These are phyloP conservation scores for Carpinus viminea DNA, from an alignment of 306 rosid species.

Conservation along the genomic window DNA sequence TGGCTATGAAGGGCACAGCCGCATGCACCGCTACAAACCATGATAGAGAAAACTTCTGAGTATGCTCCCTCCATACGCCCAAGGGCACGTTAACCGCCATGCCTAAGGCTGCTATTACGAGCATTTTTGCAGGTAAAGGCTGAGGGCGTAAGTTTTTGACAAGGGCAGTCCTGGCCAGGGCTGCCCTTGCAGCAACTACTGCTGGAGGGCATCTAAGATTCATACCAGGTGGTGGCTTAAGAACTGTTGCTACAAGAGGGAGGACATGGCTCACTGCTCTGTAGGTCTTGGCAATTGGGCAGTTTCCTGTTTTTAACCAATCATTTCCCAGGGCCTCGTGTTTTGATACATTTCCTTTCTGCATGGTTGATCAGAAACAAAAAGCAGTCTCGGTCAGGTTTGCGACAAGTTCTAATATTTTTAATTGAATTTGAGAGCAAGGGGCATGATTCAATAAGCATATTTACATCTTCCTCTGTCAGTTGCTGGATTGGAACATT, in stretches of 20 bases:
- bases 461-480: not conserved
- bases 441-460: constrained; percentile 10
- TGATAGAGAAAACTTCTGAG: constrained; percentile 62
- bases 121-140: constrained; percentile 83
- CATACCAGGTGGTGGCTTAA: constrained; percentile 68
- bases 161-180: constrained; percentile 75
- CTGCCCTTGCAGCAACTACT: constrained; percentile 84
- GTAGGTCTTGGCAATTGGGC: constrained; percentile 81
- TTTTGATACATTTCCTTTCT: constrained; percentile 60
- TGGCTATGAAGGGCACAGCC: constrained; percentile 80
- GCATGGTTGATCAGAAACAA: constrained; percentile 22
- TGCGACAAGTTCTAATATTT: not conserved
- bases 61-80: constrained; percentile 89
- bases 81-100: constrained; percentile 81
- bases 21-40: constrained; percentile 88
- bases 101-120: constrained; percentile 76
- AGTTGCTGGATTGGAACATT: not conserved
- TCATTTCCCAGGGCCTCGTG: constrained; percentile 78
- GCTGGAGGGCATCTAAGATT: constrained; percentile 77
- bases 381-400: not conserved
- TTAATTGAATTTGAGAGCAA: not conserved
- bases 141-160: constrained; percentile 82
- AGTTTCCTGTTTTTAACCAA: constrained; percentile 74
- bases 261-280: constrained; percentile 71
- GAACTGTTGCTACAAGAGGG: constrained; percentile 69